Evolutionary conservation across 208 protist species (phyloP), one percentile per base, ranked within the genome.

Genomic region (Tritrichomonas foetus): DNA sequence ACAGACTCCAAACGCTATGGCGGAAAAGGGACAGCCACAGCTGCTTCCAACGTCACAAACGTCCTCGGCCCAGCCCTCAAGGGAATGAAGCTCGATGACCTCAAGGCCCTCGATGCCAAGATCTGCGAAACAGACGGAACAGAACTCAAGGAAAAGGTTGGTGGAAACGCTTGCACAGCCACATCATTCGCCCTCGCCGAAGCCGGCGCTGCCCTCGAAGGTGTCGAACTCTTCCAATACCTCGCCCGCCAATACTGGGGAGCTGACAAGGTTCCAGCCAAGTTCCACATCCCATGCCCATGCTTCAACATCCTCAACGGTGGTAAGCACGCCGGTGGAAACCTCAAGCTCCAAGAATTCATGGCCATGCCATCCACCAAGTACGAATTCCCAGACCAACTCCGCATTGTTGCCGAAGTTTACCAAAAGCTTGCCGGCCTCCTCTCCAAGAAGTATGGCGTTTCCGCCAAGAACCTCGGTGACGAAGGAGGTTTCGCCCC

Each of bases 341-440:
- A n/a, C n/a, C n/a, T n/a, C 27, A 75, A 50, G 33, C 27, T 94
- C 22, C 94, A 95, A 74, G 94, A 95, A 64, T 95, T 94, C 89
- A 99, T 99, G 98, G 98, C 99, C 94, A 95, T 98, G 25, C 98
- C 99, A 64, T 95, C 97, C 80, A 98, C 98, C 94, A 98, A 98
- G 11, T 92, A 94, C 89, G 96, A 92, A 66, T 99, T 99, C 97
- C 95, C 64, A 74, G 94, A 95, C 97, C 93, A 82, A 36, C 94
- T 95, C 92, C 84, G 93, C 30, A 93, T 93, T 22, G 93, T 53
- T 41, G 47, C 66, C 47, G 98, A 99, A 96, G 98, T 99, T 57
- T 99, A 99, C 96, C 98, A 99, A 95, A 95, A 96, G 92, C 97
- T 99, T 16, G 99, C 99, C 96, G 95, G 92, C n/a, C 97, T 99